Evolutionary conservation across 2,329 filamentous ascomycete species (phyloP).

Genomic region (Fusarium sarcochroum): DNA sequence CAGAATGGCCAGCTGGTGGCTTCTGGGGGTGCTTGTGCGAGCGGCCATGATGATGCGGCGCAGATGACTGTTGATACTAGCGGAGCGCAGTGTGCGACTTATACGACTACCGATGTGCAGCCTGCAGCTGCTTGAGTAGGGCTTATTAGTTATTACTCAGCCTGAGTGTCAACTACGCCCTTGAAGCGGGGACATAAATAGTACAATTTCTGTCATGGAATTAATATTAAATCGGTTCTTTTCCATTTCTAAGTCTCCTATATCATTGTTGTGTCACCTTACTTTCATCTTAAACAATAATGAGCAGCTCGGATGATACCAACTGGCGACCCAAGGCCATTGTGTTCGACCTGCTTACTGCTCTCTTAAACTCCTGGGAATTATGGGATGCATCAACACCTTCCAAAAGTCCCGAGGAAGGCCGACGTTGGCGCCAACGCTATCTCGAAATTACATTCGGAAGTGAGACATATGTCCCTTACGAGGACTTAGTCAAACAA

Average conservation of each 20-base stretch:
- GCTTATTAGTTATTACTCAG: too few species aligned
- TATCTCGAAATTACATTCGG: slow-evolving; percentile 57
- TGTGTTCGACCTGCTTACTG: slow-evolving; percentile 59
- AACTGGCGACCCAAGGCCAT: slow-evolving; percentile 53
- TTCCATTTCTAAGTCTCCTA: too few species aligned
- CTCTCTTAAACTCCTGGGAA: slow-evolving; percentile 57
- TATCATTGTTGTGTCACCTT: too few species aligned
- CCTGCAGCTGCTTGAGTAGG: slow-evolving; percentile 11
- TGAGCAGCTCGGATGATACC: not conserved
- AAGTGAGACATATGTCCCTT: slow-evolving; percentile 52
- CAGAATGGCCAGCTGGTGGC: slow-evolving; percentile 25
- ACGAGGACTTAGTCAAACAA: slow-evolving; percentile 51
- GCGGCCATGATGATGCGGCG: slow-evolving; percentile 25
- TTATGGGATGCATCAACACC: slow-evolving; percentile 55
- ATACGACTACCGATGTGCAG: slow-evolving; percentile 23
- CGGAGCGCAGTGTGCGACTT: slow-evolving; percentile 19
- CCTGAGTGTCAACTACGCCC: too few species aligned
- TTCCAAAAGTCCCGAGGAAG: slow-evolving; percentile 44
- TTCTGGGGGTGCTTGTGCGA: slow-evolving; percentile 26
- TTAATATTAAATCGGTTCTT: too few species aligned
- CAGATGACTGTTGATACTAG: slow-evolving; percentile 27
- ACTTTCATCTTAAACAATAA: not conserved
- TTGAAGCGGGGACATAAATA: too few species aligned
- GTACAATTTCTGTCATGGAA: too few species aligned
- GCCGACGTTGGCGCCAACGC: slow-evolving; percentile 53